Conservation (phyloP, 163 green algal species). For the Prototheca cutis region DNA sequence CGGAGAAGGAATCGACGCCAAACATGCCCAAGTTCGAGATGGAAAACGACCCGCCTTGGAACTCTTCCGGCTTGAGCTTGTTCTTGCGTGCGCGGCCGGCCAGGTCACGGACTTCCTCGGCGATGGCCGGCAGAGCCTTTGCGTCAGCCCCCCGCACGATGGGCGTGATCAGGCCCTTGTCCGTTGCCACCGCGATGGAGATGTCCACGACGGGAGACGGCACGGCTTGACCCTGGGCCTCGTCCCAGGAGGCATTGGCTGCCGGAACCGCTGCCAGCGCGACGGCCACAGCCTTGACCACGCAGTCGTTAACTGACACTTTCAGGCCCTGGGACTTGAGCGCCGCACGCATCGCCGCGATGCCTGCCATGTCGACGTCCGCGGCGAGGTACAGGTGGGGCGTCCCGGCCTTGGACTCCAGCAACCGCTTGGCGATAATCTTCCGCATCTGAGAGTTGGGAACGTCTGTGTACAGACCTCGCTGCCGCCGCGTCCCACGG, state of each 20-base stretch:
- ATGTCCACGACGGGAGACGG: slow-evolving; percentile 53
- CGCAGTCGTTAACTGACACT: slow-evolving; percentile 83
- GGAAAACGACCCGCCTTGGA: slow-evolving; percentile 86
- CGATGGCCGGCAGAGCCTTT: slow-evolving; percentile 62
- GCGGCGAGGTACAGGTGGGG: slow-evolving; percentile 59
- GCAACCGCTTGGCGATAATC: slow-evolving; percentile 78
- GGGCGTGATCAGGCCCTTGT: slow-evolving; percentile 85
- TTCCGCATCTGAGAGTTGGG: slow-evolving; percentile 59
- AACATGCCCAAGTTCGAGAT: slow-evolving; percentile 97
- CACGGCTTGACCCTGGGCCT: slow-evolving; percentile 13
- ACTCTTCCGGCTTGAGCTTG: slow-evolving; percentile 78
- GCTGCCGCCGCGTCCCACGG: slow-evolving; percentile 10
- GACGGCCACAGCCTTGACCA: slow-evolving; percentile 65
- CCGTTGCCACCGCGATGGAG: slow-evolving; percentile 76
- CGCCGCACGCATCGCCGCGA: slow-evolving; percentile 39
- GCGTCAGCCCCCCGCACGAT: slow-evolving; percentile 73
- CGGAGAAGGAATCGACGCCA: slow-evolving; percentile 82
- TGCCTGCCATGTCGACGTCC: slow-evolving; percentile 43
- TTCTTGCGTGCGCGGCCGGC: slow-evolving; percentile 53
- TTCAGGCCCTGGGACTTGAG: slow-evolving; percentile 50
- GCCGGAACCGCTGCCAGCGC: slow-evolving; percentile 54
- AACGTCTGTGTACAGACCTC: slow-evolving; percentile 33
- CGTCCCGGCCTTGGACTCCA: slow-evolving; percentile 72
- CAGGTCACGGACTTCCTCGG: slow-evolving; percentile 42
- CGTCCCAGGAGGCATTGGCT: slow-evolving; percentile 68